A percentile compares a stretch with the other conserved stretches of the same genome.
Conservation (phyloP, 441 rosid species). For the Erodium texanum region DNA sequence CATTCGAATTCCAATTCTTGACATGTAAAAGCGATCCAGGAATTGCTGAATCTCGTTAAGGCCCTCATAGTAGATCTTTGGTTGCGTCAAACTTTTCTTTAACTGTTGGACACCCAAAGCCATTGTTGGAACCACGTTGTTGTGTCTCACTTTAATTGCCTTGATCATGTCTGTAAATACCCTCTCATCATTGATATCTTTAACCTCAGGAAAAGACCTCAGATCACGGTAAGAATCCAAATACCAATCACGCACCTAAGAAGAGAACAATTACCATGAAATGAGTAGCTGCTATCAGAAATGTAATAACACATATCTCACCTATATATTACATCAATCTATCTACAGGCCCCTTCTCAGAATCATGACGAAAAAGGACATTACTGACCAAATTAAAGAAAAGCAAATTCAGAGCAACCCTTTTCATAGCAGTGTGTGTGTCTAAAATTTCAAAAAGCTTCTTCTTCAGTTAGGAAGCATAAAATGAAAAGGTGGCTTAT, state of each 20-base stretch:
- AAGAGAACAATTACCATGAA: slow-evolving; percentile 10
- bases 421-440: neutral
- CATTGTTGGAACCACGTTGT: slow-evolving; percentile 94
- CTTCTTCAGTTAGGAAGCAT: neutral
- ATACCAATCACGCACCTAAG: slow-evolving; percentile 95
- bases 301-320: neutral
- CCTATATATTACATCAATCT: neutral
- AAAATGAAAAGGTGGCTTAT: neutral
- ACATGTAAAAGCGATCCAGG: slow-evolving; percentile 92
- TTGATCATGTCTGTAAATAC: slow-evolving; percentile 87
- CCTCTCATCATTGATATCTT: slow-evolving; percentile 50
- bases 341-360: neutral
- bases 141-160: slow-evolving; percentile 92
- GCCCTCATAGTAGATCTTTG: slow-evolving; percentile 43
- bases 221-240: slow-evolving; percentile 87
- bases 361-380: neutral
- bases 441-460: neutral
- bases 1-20: slow-evolving; percentile 94
- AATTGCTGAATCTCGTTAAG: slow-evolving; percentile 87
- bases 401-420: neutral
- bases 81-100: slow-evolving; percentile 52
- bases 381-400: neutral
- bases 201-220: slow-evolving; percentile 76
- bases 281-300: neutral
- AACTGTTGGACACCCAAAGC: slow-evolving; percentile 91